These are phyloP conservation scores for Leccinum arenicola DNA, from an alignment of 768 basidiomycete species.

Conservation along the genomic window DNA sequence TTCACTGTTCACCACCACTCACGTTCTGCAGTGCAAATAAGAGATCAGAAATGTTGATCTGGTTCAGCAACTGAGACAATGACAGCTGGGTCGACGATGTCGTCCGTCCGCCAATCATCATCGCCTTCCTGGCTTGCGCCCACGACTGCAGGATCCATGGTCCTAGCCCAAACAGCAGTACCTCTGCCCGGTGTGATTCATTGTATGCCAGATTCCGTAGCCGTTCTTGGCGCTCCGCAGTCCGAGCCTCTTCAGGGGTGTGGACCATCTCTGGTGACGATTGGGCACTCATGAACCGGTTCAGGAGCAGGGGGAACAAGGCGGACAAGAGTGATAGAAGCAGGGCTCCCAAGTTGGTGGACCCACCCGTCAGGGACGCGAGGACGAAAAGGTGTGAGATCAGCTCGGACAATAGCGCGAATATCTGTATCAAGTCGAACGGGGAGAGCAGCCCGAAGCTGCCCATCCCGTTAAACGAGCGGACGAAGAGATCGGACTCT, in stretches of 20 bases:
- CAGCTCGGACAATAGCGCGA: conserved; percentile 70
- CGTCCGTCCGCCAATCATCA: conserved; percentile 54
- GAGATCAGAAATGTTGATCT: conserved; percentile 63
- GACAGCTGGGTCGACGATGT: conserved; percentile 37
- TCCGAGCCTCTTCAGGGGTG: conserved; percentile 56
- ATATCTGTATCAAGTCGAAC: conserved; percentile 71
- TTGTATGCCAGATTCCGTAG: conserved; percentile 75
- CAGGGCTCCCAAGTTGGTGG: conserved; percentile 54
- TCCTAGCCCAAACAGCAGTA: conserved; percentile 77
- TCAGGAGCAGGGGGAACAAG: conserved; percentile 55
- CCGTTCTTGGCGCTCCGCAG: conserved; percentile 69
- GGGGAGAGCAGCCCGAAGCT: conserved; percentile 80
- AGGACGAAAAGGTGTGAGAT: conserved; percentile 70
- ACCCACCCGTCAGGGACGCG: conserved; percentile 54
- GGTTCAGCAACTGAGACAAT: conserved; percentile 46
- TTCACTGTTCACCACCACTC: conserved; percentile 25
- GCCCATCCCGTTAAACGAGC: conserved; percentile 71
- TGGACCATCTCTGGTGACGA: conserved; percentile 43
- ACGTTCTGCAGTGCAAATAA: conserved; percentile 70
- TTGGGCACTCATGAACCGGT: conserved; percentile 44
- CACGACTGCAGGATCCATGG: conserved; percentile 84
- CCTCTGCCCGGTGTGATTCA: conserved; percentile 75
- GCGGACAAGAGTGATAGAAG: conserved; percentile 60
- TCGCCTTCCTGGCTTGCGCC: conserved; percentile 59
- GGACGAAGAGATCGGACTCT: conserved; percentile 81